Base-by-base conservation (phyloP, 2,329 filamentous ascomycete species). In the Phyllosticta citrichinensis region DNA sequence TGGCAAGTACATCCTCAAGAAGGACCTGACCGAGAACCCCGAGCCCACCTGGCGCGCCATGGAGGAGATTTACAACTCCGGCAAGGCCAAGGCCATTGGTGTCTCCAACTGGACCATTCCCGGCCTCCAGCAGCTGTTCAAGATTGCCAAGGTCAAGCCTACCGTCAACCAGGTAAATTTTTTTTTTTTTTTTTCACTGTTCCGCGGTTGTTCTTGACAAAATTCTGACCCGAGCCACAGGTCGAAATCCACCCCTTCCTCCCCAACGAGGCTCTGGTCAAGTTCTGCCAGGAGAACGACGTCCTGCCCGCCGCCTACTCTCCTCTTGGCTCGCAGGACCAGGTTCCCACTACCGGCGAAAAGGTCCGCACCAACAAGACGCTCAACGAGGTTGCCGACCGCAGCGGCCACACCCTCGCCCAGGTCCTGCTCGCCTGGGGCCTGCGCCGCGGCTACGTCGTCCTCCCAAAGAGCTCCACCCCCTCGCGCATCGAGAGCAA, bases 381-480 rank as follows among this genome's bases (percentile, higher is more conserved):
- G 20, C 77, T 94, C 58, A 83, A 83, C 66, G 80, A 79, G 22
- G 75, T 95, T 58, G 85, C 87, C 0, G 77, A 87, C 68, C 91
- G 90, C 76, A 84, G 94, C 71, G 81, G 80, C 64, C 89, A 89
- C 77, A 83, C 85, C 10, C 85, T 88, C 63, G 87, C 89, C 1
- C 91, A 96, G 78, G 78, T 96, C n/a, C 73, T 96, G 70, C 76
- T 96, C 57, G 82, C 91, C 61, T 96, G 91, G 83, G 89, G 88
- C 65, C 73, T 96, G 73, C 87, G 94, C 76, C 90, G 89, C 75
- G 87, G 73, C n/a, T 74, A 71, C 60, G 71, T 68, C 12, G 70
- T 75, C 3, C 66, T 76, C 59, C 74, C 74, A 19, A 76, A 76
- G 69, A 76, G 73, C 66, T 75, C 74, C 12, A 75, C 73, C 12